Evolutionary conservation across 495 filamentous ascomycete species (phyloP).

Genomic region (Aspergillus heteromorphus): DNA sequence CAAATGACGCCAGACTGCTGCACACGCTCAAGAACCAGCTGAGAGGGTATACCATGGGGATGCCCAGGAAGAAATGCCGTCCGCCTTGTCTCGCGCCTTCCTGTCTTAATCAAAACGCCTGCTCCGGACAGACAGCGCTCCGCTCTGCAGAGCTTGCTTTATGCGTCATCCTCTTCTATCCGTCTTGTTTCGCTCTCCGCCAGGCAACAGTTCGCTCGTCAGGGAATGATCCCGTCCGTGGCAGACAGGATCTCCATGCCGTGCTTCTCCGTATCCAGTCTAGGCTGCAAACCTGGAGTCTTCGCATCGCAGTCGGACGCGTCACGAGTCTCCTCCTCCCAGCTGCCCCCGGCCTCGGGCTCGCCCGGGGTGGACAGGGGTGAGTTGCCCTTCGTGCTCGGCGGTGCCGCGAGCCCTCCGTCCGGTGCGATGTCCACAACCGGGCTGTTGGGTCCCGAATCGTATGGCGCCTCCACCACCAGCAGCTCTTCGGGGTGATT

Average conservation of each 20-base stretch:
- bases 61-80: background rate
- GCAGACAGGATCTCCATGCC: conserved; percentile 10
- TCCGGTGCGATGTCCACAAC: conserved; percentile 25
- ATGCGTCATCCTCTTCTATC: background rate
- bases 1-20: background rate
- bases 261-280: conserved; percentile 3
- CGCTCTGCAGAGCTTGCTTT: background rate
- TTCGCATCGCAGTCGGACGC: background rate
- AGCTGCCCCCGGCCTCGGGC: background rate
- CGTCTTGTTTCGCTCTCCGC: background rate
- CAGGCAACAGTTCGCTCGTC: background rate
- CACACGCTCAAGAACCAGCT: conserved; percentile 1
- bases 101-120: background rate
- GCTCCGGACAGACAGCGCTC: background rate
- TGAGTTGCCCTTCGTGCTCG: background rate
- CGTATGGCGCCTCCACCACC: conserved; percentile 47
- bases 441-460: conserved; percentile 48
- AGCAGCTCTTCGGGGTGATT: conserved; percentile 36
- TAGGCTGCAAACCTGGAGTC: background rate
- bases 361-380: background rate
- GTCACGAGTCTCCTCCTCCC: background rate
- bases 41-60: background rate
- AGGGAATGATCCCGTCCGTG: conserved; percentile 15
- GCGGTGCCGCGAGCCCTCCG: background rate
- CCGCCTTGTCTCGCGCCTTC: background rate